phyloP scores from a whole-genome alignment of 768 basidiomycete genomes.

The Pholiota molesta region DNA sequence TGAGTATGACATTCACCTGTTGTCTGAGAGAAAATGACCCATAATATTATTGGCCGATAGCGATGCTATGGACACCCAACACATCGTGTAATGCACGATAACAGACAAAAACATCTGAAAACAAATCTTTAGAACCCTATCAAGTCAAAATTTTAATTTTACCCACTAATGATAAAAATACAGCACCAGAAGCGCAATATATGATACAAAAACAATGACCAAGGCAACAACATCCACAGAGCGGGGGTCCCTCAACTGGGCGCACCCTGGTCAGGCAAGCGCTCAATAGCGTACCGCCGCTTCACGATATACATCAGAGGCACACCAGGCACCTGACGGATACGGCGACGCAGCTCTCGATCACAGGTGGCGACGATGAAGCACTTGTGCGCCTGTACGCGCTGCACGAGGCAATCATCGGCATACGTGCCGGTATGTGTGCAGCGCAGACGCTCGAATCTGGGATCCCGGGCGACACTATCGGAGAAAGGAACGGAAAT shows the following conservation, averaged over 20 bases:
- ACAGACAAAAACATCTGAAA: background rate
- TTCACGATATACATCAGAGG: slow-evolving; percentile 98
- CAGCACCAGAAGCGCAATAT: slow-evolving; percentile 2
- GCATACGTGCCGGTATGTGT: slow-evolving; percentile 97
- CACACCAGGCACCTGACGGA: slow-evolving; percentile 91
- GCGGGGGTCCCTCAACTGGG: slow-evolving; percentile 47
- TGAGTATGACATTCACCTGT: no score
- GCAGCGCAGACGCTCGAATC: slow-evolving; percentile 93
- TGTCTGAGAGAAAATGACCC: no score
- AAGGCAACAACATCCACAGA: background rate
- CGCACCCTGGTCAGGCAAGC: slow-evolving; percentile 92
- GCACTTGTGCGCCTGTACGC: slow-evolving; percentile 93
- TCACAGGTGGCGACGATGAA: slow-evolving; percentile 99
- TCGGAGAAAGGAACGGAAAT: slow-evolving; percentile 14
- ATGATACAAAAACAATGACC: slow-evolving; percentile 9
- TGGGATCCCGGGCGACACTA: slow-evolving; percentile 95
- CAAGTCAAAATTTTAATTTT: background rate
- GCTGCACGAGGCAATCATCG: slow-evolving; percentile 97
- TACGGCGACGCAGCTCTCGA: slow-evolving; percentile 87
- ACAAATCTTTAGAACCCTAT: background rate
- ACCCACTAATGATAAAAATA: slow-evolving; percentile 17
- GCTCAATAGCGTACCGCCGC: slow-evolving; percentile 90
- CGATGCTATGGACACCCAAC: background rate
- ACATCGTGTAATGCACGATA: background rate
- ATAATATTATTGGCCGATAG: no score